Conservation (phyloP, 2,329 filamentous ascomycete genomes). For the Cercospora sp. region DNA sequence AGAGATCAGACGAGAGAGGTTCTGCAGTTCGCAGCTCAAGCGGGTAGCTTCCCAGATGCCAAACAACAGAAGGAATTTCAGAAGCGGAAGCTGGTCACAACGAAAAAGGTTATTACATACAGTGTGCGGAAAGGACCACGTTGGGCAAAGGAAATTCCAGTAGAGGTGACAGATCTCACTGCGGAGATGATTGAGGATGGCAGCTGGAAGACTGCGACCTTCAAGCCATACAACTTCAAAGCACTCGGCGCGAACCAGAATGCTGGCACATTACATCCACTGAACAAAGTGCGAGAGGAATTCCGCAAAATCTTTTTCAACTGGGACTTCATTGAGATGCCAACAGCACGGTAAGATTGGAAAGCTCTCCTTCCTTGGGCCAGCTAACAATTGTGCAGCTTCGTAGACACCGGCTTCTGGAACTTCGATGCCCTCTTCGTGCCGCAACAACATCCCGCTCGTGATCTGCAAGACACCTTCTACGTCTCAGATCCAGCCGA, state of each 20-base stretch:
- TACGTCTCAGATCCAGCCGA: conserved; percentile 87
- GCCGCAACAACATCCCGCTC: conserved; percentile 94
- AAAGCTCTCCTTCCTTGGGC: conserved; percentile 48
- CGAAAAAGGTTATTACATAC: conserved; percentile 84
- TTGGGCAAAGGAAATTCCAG: conserved; percentile 82
- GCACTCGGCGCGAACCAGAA: conserved; percentile 62
- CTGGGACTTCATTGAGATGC: conserved; percentile 98
- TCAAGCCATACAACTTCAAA: conserved; percentile 84
- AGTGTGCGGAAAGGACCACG: conserved; percentile 80
- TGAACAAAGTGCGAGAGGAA: conserved; percentile 94
- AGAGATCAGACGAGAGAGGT: conserved; percentile 76
- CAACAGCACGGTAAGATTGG: conserved; percentile 66
- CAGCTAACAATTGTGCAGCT: conserved; percentile 48
- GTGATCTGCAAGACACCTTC: conserved; percentile 97
- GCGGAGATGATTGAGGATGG: conserved; percentile 86
- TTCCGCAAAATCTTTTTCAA: conserved; percentile 99
- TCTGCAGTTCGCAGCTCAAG: conserved; percentile 70
- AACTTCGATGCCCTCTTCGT: conserved; percentile 98
- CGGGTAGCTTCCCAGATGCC: conserved; percentile 66
- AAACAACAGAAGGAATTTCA: conserved; percentile 80
- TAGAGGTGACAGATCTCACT: conserved; percentile 94
- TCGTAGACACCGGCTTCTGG: conserved; percentile 97
- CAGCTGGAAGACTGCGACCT: conserved; percentile 86
- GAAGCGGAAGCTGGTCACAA: conserved; percentile 85
- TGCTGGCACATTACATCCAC: conserved; percentile 51